Evolutionary conservation across 2,329 filamentous ascomycete genomes (phyloP), one percentile per base, ranked within the genome.

Genomic region (Colletotrichum plurivorum): DNA sequence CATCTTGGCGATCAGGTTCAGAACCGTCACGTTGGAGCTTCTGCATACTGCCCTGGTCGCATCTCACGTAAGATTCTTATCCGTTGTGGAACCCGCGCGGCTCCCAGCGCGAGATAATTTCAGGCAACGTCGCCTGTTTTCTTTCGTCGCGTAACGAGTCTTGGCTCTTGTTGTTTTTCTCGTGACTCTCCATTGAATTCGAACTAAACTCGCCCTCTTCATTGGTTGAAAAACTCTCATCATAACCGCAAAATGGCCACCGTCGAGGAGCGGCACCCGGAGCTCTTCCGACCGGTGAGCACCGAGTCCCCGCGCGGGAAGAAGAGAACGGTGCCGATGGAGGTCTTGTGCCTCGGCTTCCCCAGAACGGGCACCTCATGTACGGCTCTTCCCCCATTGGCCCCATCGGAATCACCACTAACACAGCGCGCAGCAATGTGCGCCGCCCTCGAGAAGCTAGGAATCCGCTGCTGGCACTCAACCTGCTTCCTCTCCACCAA

Each of bases 331-430:
- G 72, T 73, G 7, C 73, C 73, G 1, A 73, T 74, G 69, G 61
- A 74, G 43, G 73, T 72, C 6, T 54, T 72, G 4, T 73, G 71
- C 45, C 48, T 74, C 3, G 73, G 72, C 9, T 73, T 73, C 58
- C 71, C 69, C 18, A 66, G 73, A n/a, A 74, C 72, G 15, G 73
- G 73, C 18, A 74, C 73, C 5, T 70, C 69, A 5, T 70, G 73
- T 73, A n/a, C 63, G 71, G 41, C 41, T 16, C 4, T n/a, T 13
- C 13, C 16, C 41, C 13, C 13, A 15, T 8, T 5, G 6, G 6
- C 1, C 2, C 13, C 6, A 15, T 1, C 1, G 41, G 41, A 43
- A n/a, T 7, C 41, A 43, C 4, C 15, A 15, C 13, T n/a, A n/a
- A 43, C 41, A 10, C 13, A 20, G 20, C n/a, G 0, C n/a, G 16